Evolutionary conservation across 169 alveolate genomes (phyloP).

Genomic region (Plasmodium billcollinsi): DNA sequence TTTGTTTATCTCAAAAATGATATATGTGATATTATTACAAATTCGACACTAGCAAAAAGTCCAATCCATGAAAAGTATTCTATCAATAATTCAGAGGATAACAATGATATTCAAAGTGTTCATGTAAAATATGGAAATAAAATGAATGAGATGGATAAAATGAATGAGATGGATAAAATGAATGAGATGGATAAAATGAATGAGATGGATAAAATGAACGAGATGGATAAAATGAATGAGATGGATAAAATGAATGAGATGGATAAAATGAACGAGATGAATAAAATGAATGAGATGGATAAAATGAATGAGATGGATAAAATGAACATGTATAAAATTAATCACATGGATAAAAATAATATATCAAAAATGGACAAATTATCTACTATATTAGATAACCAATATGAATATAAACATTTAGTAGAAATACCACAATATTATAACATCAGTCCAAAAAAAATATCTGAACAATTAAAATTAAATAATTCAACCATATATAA

Average conservation of each 20-base stretch:
- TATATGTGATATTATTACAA: neutral
- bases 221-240: neutral
- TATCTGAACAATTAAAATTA: neutral
- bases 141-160: neutral
- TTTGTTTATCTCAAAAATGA: slow-evolving; percentile 34
- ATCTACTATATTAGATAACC: neutral
- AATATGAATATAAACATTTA: too few species aligned
- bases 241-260: neutral
- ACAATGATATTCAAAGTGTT: too few species aligned
- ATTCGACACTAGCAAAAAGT: too few species aligned
- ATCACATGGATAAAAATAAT: neutral
- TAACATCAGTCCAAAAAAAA: too few species aligned
- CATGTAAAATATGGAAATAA: too few species aligned
- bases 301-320: neutral
- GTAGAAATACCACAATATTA: too few species aligned
- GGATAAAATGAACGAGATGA: too few species aligned
- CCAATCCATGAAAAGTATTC: neutral
- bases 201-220: neutral
- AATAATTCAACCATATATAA: neutral
- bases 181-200: neutral
- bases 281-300: neutral
- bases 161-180: neutral
- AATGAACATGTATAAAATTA: too few species aligned
- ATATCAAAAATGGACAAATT: neutral
- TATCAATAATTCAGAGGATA: too few species aligned